Evolutionary conservation across 257 asterid species (phyloP), one percentile per base, ranked within the genome.

Genomic region (Plantago elongata): DNA sequence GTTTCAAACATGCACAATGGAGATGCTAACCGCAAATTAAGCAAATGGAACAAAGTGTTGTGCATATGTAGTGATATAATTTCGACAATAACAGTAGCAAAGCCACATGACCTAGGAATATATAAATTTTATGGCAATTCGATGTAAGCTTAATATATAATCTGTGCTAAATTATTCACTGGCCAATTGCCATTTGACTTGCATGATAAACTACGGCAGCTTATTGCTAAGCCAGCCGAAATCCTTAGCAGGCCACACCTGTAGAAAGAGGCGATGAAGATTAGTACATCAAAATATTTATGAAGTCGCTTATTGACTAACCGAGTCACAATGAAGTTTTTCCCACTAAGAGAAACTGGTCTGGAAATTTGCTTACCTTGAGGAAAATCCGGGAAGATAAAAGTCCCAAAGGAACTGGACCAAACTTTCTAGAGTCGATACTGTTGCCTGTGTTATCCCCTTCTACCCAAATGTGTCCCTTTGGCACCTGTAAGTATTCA

Each of bases 391-490:
- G 85, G 78, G 84, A 81, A 12, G 78, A 75, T 18, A 87, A 9
- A 60, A 74, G 89, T 51, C 81, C 90, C 61, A 63, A 87, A 63
- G 97, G 97, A 74, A 90, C 79, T 29, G 97, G 77, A 64, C 96
- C 96, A 68, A 77, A 87, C 18, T 54, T 48, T 76, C 93, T 85
- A 13, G 97, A 90, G 74, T 87, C 97, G 42, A 45, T 65, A 54
- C 87, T 78, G 1, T 60, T 17, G 48, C 65, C 64, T 43, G 55
- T 54, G 63, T 81, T 83, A 70, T 87, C 96, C 15, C 96, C 97
- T 66, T 90, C 89, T 10, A 90, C 70, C 97, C 96, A 90, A 68
- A 90, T 76, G 74, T 86, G 94, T 38, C 95, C 95, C 69, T 81
- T 71, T 47, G 97, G 97, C 12, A 88, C 90, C 90, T 88, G 65